A percentile compares a stretch with the other conserved stretches of the same genome.
These are phyloP conservation scores for Leucosporidium creatinivorum DNA, from an alignment of 768 basidiomycete genomes.

Conservation along the genomic window DNA sequence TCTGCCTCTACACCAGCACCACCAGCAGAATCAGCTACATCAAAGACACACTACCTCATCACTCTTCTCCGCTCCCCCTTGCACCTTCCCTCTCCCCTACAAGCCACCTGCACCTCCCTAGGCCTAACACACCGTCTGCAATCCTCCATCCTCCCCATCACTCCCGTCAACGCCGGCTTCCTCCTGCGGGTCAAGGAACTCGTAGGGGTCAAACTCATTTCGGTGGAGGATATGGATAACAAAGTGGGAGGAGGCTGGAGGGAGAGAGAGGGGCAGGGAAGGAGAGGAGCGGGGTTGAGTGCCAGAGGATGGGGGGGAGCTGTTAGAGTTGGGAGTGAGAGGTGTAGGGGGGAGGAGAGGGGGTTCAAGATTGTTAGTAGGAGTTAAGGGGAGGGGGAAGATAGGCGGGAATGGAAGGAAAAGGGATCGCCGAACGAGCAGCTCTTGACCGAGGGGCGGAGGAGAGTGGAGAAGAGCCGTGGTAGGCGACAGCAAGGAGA, in stretches of 20 bases:
- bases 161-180: constrained; percentile 15
- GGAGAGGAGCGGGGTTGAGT: neutral
- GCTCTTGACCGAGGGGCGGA: too few species aligned
- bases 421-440: too few species aligned
- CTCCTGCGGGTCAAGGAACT: constrained; percentile 27
- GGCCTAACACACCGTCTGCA: constrained; percentile 29
- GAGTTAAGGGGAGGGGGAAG: neutral
- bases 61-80: constrained; percentile 31
- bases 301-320: neutral
- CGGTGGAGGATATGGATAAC: neutral
- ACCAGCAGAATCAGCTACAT: neutral
- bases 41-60: constrained; percentile 29
- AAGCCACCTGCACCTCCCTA: constrained; percentile 10
- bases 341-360: constrained; percentile 27
- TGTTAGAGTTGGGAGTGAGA: constrained; percentile 26
- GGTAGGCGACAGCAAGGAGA: too few species aligned
- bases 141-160: constrained; percentile 25
- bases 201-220: constrained; percentile 14
- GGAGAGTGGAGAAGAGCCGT: too few species aligned
- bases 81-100: constrained; percentile 10
- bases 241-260: constrained; percentile 16
- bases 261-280: constrained; percentile 16
- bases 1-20: neutral
- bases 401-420: too few species aligned
- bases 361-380: constrained; percentile 24